These are phyloP conservation scores for Solanum tacnaense DNA, from an alignment of 257 asterid genomes.

Conservation along the genomic window DNA sequence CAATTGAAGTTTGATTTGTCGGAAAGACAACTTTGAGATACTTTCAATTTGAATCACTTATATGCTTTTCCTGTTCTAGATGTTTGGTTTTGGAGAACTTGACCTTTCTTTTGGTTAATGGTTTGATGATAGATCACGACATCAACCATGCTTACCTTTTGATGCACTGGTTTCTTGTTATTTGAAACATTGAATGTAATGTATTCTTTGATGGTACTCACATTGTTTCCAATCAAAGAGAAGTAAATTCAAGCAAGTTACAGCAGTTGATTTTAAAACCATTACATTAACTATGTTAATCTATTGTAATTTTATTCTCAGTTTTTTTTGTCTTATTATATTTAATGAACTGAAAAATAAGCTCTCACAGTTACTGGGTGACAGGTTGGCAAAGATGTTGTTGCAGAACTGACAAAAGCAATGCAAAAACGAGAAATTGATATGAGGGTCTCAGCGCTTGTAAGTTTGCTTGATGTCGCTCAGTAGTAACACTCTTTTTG, in stretches of 20 bases:
- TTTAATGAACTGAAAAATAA: background rate
- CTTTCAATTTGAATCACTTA: background rate
- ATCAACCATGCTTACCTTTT: background rate
- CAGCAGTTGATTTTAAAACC: background rate
- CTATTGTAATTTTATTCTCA: background rate
- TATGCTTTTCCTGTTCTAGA: background rate
- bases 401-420: constrained; percentile 42
- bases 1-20: background rate
- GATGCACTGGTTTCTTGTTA: background rate
- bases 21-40: background rate
- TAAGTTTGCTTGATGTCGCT: constrained; percentile 7
- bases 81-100: background rate
- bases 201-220: background rate
- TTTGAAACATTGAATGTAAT: background rate
- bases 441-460: constrained; percentile 67
- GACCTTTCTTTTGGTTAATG: background rate
- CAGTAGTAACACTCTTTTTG: background rate
- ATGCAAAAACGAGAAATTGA: constrained; percentile 48
- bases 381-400: constrained; percentile 69
- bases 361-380: background rate
- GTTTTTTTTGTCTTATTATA: background rate
- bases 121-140: background rate
- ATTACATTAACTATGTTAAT: background rate
- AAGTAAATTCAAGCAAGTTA: background rate
- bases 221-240: background rate